Evolutionary conservation across 2,329 filamentous ascomycete genomes (phyloP), one percentile per base, ranked within the genome.

Genomic region (Penicillium palitans): DNA sequence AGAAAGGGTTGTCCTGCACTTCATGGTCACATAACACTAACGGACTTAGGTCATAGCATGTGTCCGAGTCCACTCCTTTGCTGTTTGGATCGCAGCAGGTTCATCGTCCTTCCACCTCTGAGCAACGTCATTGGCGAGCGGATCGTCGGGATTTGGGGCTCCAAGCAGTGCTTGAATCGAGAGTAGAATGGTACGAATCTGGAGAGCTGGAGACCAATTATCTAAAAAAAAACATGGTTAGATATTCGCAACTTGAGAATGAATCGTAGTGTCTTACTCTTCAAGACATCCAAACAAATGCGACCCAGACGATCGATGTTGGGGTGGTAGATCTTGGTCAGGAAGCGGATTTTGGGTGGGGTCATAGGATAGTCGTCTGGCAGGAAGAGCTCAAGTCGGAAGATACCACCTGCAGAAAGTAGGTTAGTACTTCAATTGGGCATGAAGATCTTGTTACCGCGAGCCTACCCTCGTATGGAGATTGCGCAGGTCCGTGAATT

Each of bases 351-450:
- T 83, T 97, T 97, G 46, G 95, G 95, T 54, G 95, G 93, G 35
- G 92, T 96, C 95, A 99, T 99, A 42, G 95, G 95, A 76, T 99
- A 99, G 80, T 99, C 95, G 72, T 99, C 95, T 45, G 96, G 96
- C 25, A 99, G 84, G 77, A 99, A 99, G 21, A 99, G 87, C 78
- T 99, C 95, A 61, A 98, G 89, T 78, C 96, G 93, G 83, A 99
- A 99, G 64, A 96, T 84, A 49, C 96, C 95, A 62, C 85, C 87
- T 87, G 70, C 12, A 61, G 55, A 42, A 46, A 45, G 40, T 13
- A 31, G 21, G 40, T 56, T 55, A 35, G 57, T 56, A 21, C 46
- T 59, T 50, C 44, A 59, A 49, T 31, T 37, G 42, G 12, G 12
- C 5, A 61, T 44, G 40, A 27, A 9, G 44, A 24, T 9, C 9